Percentiles rank a stretch among this genome's conserved stretches.
Evolutionary conservation across 1,139 yeast genomes (phyloP).

Genomic region (Geotrichum europaeum): DNA sequence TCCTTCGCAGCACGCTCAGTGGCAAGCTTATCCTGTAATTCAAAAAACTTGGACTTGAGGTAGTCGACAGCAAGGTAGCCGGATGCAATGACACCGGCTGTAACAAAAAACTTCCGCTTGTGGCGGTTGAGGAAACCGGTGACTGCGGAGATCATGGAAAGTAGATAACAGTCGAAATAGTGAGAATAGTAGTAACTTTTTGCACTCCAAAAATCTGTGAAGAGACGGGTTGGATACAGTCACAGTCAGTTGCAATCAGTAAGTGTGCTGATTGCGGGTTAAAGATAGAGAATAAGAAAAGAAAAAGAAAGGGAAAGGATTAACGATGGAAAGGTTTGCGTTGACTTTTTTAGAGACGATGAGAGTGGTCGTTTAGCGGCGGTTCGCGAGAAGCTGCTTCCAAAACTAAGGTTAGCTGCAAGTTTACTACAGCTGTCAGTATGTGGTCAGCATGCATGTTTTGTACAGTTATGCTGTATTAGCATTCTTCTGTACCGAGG

Average conservation of each 20-base stretch:
- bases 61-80: conserved; percentile 56
- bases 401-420: neutral
- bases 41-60: conserved; percentile 53
- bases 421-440: neutral
- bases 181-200: neutral
- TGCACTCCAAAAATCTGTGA: neutral
- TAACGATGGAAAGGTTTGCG: neutral
- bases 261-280: neutral
- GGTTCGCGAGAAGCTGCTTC: neutral
- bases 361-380: neutral
- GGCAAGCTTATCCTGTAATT: conserved; percentile 60
- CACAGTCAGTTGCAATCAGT: neutral
- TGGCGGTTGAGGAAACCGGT: conserved; percentile 57
- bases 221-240: neutral
- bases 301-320: neutral
- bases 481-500: neutral
- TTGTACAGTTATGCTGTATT: neutral
- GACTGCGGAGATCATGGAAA: conserved; percentile 44
- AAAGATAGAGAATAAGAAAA: neutral
- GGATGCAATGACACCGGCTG: conserved; percentile 54
- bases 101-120: conserved; percentile 50
- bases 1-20: conserved; percentile 77
- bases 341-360: neutral
- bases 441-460: neutral
- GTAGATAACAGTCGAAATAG: neutral